A percentile compares a stretch with the other conserved stretches of the same genome.
Evolutionary conservation across 805 yeast genomes (phyloP).

Genomic region (Kodamaea leandrae): DNA sequence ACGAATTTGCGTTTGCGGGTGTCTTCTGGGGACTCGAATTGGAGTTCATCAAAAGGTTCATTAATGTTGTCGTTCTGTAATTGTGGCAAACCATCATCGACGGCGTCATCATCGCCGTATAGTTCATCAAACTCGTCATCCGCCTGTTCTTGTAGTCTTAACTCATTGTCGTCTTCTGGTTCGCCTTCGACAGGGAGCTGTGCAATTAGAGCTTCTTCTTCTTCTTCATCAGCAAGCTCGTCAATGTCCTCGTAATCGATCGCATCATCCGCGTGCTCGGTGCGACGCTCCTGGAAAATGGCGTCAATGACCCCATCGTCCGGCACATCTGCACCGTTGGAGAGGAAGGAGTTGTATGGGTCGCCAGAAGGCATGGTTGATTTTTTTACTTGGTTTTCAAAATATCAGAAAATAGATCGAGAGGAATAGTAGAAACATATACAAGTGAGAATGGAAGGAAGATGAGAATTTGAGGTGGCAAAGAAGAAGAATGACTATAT

Average conservation of each 20-base stretch:
- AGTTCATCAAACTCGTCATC: slow-evolving; percentile 13
- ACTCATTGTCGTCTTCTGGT: slow-evolving; percentile 20
- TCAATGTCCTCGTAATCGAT: slow-evolving; percentile 52
- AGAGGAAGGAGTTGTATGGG: not conserved
- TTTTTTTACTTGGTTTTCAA: too few species aligned
- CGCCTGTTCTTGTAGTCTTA: slow-evolving; percentile 21
- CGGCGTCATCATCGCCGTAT: slow-evolving; percentile 9
- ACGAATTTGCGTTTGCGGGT: slow-evolving; percentile 18
- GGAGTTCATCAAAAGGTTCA: slow-evolving; percentile 9
- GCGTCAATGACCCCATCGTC: slow-evolving; percentile 39
- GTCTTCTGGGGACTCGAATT: slow-evolving; percentile 17
- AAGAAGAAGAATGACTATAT: too few species aligned
- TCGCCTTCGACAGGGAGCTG: slow-evolving; percentile 17
- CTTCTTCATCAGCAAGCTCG: slow-evolving; percentile 54
- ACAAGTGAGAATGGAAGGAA: too few species aligned
- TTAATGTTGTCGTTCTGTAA: slow-evolving; percentile 12
- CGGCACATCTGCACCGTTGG: slow-evolving; percentile 20
- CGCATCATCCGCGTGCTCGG: slow-evolving; percentile 87
- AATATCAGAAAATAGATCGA: too few species aligned
- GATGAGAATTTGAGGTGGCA: too few species aligned
- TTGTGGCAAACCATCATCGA: slow-evolving; percentile 18
- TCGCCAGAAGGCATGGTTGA: too few species aligned
- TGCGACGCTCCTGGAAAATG: slow-evolving; percentile 33
- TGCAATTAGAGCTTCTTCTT: slow-evolving; percentile 42
- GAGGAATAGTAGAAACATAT: too few species aligned